Evolutionary conservation across 106 monocot genomes (phyloP).

Genomic region (Acorus calamus): DNA sequence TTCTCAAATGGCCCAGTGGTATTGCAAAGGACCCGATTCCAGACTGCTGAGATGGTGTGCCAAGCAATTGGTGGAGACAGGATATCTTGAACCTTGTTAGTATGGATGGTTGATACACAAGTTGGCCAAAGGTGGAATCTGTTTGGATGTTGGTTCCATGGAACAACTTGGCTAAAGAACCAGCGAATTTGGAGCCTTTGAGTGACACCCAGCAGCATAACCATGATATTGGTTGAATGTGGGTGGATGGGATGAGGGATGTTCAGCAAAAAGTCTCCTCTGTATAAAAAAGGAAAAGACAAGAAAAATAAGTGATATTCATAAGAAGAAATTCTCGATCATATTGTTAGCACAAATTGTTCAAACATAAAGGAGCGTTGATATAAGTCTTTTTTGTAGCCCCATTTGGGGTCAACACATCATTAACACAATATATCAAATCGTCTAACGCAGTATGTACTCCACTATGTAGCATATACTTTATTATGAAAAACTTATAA

Average conservation of each 20-base stretch:
- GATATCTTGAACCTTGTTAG: slow-evolving; percentile 46
- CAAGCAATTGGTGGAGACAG: slow-evolving; percentile 34
- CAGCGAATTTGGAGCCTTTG: slow-evolving; percentile 30
- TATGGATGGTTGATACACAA: slow-evolving; percentile 43
- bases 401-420: no score
- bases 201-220: slow-evolving; percentile 52
- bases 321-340: no score
- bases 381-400: no score
- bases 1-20: slow-evolving; percentile 17
- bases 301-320: neutral
- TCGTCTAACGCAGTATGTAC: no score
- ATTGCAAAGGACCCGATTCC: slow-evolving; percentile 32
- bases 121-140: slow-evolving; percentile 38
- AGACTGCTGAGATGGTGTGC: slow-evolving; percentile 10
- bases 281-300: slow-evolving; percentile 17
- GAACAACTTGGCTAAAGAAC: slow-evolving; percentile 45
- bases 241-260: slow-evolving; percentile 29
- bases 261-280: slow-evolving; percentile 7
- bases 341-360: no score
- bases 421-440: no score
- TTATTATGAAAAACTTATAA: no score
- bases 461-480: no score
- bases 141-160: slow-evolving; percentile 10
- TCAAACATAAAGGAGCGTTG: no score
- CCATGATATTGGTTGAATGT: slow-evolving; percentile 34